A percentile compares a stretch with the other conserved stretches of the same genome.
phyloP scores from a whole-genome alignment of 208 protist genomes.

The Trypanosoma cruzi region DNA sequence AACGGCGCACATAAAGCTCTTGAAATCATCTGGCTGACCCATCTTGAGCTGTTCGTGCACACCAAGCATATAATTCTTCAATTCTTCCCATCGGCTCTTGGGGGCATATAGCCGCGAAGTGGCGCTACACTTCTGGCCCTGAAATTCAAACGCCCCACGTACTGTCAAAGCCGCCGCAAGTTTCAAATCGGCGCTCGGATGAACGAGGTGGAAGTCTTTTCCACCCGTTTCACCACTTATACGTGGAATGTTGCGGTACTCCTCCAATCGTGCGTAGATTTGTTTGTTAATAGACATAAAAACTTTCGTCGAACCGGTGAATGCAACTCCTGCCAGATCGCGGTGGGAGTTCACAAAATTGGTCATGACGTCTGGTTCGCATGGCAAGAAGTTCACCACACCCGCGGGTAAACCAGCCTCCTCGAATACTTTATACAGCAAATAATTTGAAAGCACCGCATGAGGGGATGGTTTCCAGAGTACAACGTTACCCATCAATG shows the following conservation, averaged over 20 bases:
- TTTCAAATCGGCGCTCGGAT: constrained; percentile 90
- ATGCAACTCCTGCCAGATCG: constrained; percentile 94
- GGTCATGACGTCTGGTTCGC: constrained; percentile 76
- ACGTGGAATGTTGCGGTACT: constrained; percentile 94
- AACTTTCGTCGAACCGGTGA: constrained; percentile 96
- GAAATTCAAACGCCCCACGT: constrained; percentile 96
- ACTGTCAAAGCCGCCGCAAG: constrained; percentile 84
- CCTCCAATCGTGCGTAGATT: constrained; percentile 90
- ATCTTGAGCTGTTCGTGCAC: constrained; percentile 93
- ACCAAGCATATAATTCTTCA: constrained; percentile 86
- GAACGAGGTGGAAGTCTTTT: constrained; percentile 98
- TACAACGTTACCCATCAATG: constrained; percentile 97
- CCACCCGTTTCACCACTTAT: constrained; percentile 97
- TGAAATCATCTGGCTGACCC: constrained; percentile 92
- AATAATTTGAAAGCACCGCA: constrained; percentile 93
- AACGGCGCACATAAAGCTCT: constrained; percentile 95
- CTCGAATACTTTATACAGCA: constrained; percentile 93
- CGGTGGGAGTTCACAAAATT: constrained; percentile 68
- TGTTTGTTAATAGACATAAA: constrained; percentile 94
- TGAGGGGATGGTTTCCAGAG: constrained; percentile 97
- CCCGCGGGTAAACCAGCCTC: constrained; percentile 96
- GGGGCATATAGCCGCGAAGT: constrained; percentile 94
- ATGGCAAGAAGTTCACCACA: constrained; percentile 96
- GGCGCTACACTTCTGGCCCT: constrained; percentile 98
- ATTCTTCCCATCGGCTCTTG: constrained; percentile 82